Conservation (phyloP, 2,329 filamentous ascomycete species). For the Botrytis tulipae region DNA sequence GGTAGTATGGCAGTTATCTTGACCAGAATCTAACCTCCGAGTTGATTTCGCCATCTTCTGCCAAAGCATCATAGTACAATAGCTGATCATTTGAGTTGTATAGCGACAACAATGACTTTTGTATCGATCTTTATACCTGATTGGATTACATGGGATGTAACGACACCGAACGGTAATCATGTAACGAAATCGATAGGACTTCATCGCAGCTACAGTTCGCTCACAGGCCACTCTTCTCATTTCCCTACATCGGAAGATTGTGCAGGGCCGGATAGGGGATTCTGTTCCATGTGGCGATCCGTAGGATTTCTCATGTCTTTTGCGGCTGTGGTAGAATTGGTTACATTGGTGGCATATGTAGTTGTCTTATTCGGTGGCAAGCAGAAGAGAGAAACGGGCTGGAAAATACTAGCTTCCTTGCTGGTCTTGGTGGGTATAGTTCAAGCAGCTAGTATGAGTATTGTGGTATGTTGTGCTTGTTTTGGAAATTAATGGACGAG, state of each 20-base stretch:
- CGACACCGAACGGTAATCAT: slow-evolving; percentile 46
- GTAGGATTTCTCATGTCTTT: slow-evolving; percentile 87
- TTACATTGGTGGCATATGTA: slow-evolving; percentile 73
- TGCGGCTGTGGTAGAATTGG: slow-evolving; percentile 76
- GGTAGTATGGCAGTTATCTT: background rate
- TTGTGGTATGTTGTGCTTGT: slow-evolving; percentile 66
- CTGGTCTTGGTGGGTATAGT: slow-evolving; percentile 64
- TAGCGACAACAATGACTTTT: slow-evolving; percentile 72
- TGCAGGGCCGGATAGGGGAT: slow-evolving; percentile 55
- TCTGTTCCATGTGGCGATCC: slow-evolving; percentile 84
- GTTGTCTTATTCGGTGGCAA: slow-evolving; percentile 78
- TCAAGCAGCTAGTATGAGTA: slow-evolving; percentile 73
- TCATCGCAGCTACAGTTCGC: slow-evolving; percentile 74
- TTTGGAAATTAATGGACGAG: background rate
- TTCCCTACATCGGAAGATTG: slow-evolving; percentile 72
- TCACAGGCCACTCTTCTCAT: slow-evolving; percentile 53
- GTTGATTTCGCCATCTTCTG: background rate
- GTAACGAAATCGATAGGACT: slow-evolving; percentile 73
- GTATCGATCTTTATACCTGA: slow-evolving; percentile 65
- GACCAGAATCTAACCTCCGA: background rate
- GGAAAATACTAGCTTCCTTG: slow-evolving; percentile 70
- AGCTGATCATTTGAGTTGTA: slow-evolving; percentile 40
- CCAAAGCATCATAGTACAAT: background rate
- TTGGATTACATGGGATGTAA: slow-evolving; percentile 67
- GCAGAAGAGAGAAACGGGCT: slow-evolving; percentile 75